A percentile compares a stretch with the other conserved stretches of the same genome.
Evolutionary conservation across 768 basidiomycete genomes (phyloP).

Genomic region (Floccularia luteovirens): DNA sequence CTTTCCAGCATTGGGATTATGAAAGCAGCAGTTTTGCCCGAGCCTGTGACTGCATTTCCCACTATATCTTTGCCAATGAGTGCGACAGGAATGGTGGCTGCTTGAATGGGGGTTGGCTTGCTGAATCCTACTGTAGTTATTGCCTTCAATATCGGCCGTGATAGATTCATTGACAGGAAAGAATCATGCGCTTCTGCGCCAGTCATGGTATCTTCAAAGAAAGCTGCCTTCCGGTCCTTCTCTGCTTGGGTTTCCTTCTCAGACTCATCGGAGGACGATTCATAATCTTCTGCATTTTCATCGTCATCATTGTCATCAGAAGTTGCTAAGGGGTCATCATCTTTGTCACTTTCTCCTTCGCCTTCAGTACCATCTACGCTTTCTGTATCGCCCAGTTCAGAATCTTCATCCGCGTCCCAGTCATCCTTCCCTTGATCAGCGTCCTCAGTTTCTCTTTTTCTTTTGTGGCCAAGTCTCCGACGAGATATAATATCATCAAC

Average conservation of each 20-base stretch:
- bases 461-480: conserved; percentile 50
- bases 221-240: conserved; percentile 80
- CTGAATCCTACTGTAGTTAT: conserved; percentile 75
- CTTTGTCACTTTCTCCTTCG: conserved; percentile 21
- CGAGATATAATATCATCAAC: conserved; percentile 90
- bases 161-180: conserved; percentile 91
- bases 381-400: conserved; percentile 17
- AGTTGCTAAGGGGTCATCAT: conserved; percentile 25
- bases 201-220: conserved; percentile 62
- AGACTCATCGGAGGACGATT: conserved; percentile 26
- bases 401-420: conserved; percentile 16
- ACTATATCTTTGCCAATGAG: conserved; percentile 94
- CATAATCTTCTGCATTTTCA: conserved; percentile 17
- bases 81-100: conserved; percentile 88
- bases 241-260: conserved; percentile 55
- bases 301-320: conserved; percentile 30
- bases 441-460: conserved; percentile 47
- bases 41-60: conserved; percentile 93
- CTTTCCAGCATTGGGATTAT: conserved; percentile 92
- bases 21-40: conserved; percentile 98
- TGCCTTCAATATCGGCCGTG: conserved; percentile 88
- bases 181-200: conserved; percentile 57
- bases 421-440: conserved; percentile 24
- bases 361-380: conserved; percentile 22
- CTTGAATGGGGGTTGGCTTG: conserved; percentile 93